These are phyloP conservation scores for Kodamaea arcana DNA, from an alignment of 1,139 yeast genomes.

Conservation along the genomic window DNA sequence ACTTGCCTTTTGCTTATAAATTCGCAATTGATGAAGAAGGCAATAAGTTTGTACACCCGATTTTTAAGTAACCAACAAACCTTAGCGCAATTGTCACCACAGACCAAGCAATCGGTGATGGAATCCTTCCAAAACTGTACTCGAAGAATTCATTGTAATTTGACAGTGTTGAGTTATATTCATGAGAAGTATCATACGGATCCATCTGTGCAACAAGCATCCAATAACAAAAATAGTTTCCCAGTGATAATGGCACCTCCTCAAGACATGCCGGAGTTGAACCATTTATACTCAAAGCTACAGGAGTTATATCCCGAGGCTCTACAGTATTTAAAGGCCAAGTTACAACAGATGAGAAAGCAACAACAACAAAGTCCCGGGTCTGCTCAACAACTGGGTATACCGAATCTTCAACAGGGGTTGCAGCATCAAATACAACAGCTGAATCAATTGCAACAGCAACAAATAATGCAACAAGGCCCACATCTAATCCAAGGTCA, in stretches of 20 bases:
- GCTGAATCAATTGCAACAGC: constrained; percentile 2
- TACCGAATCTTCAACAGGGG: constrained; percentile 1
- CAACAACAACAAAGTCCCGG: constrained; percentile 15
- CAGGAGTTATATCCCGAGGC: constrained; percentile 57
- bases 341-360: constrained; percentile 40
- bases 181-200: constrained; percentile 49
- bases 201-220: constrained; percentile 20
- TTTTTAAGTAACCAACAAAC: constrained; percentile 34
- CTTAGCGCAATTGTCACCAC: constrained; percentile 34
- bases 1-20: constrained; percentile 50
- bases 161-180: constrained; percentile 49
- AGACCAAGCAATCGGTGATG: constrained; percentile 32
- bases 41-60: constrained; percentile 36
- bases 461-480: constrained; percentile 4
- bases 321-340: constrained; percentile 44
- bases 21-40: constrained; percentile 49
- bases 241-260: constrained; percentile 55
- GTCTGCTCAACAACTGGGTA: constrained; percentile 3
- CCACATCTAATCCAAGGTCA: background rate
- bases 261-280: constrained; percentile 52
- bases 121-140: constrained; percentile 50
- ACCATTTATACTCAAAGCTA: constrained; percentile 41
- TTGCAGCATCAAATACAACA: too few relatives aligned
- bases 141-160: constrained; percentile 50
- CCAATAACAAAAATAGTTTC: constrained; percentile 33